Evolutionary conservation across 257 asterid species (phyloP).

Genomic region (Prunella vulgaris): DNA sequence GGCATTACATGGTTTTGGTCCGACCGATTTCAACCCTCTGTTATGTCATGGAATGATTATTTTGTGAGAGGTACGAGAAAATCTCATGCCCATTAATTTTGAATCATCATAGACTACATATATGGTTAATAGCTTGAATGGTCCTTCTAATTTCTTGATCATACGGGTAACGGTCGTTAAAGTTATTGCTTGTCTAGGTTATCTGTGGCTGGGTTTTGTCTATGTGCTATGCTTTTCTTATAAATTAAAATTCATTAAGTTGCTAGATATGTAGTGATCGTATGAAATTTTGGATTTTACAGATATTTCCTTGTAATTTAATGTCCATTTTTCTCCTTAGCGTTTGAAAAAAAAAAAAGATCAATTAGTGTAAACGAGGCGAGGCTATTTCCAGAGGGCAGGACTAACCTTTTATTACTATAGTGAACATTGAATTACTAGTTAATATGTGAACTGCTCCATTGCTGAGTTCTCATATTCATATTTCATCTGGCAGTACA

Average conservation of each 20-base stretch:
- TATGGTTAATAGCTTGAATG: not conserved
- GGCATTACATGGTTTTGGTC: slow-evolving; percentile 95
- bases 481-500: not conserved
- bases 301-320: not conserved
- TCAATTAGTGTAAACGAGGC: not conserved
- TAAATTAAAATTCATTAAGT: not conserved
- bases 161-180: not conserved
- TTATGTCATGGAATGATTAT: slow-evolving; percentile 92
- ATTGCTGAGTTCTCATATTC: not conserved
- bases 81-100: not conserved
- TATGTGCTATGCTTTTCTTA: slow-evolving; percentile 1
- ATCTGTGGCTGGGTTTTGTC: not conserved
- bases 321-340: not conserved
- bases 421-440: not conserved
- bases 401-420: not conserved
- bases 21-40: slow-evolving; percentile 60
- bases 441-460: not conserved
- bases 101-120: not conserved
- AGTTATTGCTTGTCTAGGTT: not conserved
- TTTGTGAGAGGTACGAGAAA: slow-evolving; percentile 36
- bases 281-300: slow-evolving; percentile 1
- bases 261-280: slow-evolving; percentile 12
- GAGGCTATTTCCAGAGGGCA: not conserved
- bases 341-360: not conserved
- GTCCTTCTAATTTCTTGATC: not conserved